phyloP scores from a whole-genome alignment of 441 rosid species.

The Melastoma candidum region DNA sequence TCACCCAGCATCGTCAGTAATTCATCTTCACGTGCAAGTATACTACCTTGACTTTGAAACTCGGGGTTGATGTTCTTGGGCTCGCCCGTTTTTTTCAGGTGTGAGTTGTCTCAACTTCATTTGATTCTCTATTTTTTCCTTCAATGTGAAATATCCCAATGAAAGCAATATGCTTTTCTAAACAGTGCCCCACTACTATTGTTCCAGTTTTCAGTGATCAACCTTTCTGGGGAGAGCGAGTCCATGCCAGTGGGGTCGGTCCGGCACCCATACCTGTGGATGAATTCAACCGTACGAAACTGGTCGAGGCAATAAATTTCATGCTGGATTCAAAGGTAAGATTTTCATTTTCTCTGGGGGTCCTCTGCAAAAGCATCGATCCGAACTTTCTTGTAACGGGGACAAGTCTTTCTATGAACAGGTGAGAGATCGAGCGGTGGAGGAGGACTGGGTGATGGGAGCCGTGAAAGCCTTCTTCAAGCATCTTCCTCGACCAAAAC shows the following conservation, averaged over 20 bases:
- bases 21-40: background rate
- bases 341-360: background rate
- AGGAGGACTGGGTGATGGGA: slow-evolving; percentile 91
- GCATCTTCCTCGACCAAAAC: slow-evolving; percentile 53
- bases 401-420: slow-evolving; percentile 10
- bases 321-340: slow-evolving; percentile 71
- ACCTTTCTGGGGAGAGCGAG: slow-evolving; percentile 95
- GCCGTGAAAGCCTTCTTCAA: slow-evolving; percentile 91
- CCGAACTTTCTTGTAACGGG: too few species aligned
- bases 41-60: background rate
- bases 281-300: slow-evolving; percentile 69
- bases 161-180: background rate
- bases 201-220: slow-evolving; percentile 99
- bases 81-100: slow-evolving; percentile 40
- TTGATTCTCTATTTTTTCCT: background rate
- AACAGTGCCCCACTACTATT: slow-evolving; percentile 87
- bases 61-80: background rate
- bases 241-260: slow-evolving; percentile 86
- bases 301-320: slow-evolving; percentile 70
- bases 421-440: slow-evolving; percentile 80
- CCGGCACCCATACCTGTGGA: slow-evolving; percentile 88
- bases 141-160: too few species aligned
- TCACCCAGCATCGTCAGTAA: too few species aligned
- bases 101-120: slow-evolving; percentile 29
- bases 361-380: background rate